Conservation (phyloP, 768 basidiomycete species). For the Phaeotremella skinneri region DNA sequence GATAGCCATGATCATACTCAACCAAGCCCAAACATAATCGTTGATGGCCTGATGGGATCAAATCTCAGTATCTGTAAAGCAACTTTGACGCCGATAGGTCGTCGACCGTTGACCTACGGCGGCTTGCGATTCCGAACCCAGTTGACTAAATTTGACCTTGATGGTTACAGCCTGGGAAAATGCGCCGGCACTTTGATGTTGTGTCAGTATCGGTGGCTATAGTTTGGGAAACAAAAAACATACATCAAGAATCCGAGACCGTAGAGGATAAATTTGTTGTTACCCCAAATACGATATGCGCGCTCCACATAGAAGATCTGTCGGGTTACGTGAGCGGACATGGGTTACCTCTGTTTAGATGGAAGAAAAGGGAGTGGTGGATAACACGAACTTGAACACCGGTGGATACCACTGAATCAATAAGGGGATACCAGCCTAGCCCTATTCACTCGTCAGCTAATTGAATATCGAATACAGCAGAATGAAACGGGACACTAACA, state of each 20-base stretch:
- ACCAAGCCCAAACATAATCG: conserved; percentile 2
- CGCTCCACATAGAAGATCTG: conserved; percentile 8
- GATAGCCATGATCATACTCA: conserved; percentile 4
- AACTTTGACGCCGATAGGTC: neutral
- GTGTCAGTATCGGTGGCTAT: neutral
- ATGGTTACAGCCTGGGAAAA: neutral
- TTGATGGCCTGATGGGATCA: neutral
- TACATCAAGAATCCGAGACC: conserved; percentile 4
- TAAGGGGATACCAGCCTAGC: neutral
- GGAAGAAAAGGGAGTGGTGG: neutral
- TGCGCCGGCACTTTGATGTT: conserved; percentile 3
- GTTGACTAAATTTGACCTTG: neutral
- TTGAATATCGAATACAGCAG: too few relatives aligned
- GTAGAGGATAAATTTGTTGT: neutral
- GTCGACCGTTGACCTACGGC: neutral
- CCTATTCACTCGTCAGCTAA: too few relatives aligned
- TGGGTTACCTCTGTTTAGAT: neutral
- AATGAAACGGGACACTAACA: conserved; percentile 5
- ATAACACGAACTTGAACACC: neutral
- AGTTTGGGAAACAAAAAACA: neutral
- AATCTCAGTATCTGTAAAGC: too few relatives aligned
- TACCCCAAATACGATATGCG: conserved; percentile 4
- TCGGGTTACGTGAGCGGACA: neutral
- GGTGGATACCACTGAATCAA: neutral
- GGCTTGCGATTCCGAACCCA: conserved; percentile 1